Evolutionary conservation across 1,139 yeast genomes (phyloP).

Genomic region (Nadsonia starkeyi-henricii): DNA sequence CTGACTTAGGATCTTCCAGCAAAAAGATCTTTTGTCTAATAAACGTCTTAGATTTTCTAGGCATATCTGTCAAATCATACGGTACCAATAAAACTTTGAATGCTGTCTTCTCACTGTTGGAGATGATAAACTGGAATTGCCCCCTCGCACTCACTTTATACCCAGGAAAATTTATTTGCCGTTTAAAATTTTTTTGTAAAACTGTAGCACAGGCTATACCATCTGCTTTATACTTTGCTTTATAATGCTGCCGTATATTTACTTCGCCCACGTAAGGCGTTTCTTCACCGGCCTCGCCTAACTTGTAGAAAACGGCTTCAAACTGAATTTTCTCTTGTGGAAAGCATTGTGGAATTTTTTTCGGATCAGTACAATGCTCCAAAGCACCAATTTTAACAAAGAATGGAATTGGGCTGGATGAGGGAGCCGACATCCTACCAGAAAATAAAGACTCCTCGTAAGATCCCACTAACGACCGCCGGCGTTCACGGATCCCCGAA

Average conservation of each 20-base stretch:
- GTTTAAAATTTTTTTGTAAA: slow-evolving; percentile 2
- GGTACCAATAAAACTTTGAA: slow-evolving; percentile 26
- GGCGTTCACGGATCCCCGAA: not conserved
- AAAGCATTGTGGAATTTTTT: slow-evolving; percentile 15
- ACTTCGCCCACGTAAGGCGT: slow-evolving; percentile 31
- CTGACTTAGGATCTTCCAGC: slow-evolving; percentile 8
- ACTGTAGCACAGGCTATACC: slow-evolving; percentile 1
- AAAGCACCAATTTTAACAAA: slow-evolving; percentile 20
- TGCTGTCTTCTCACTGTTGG: slow-evolving; percentile 28
- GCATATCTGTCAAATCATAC: slow-evolving; percentile 25
- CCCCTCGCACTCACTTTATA: slow-evolving; percentile 29
- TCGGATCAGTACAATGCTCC: slow-evolving; percentile 11
- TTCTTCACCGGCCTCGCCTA: slow-evolving; percentile 18
- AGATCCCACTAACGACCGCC: slow-evolving; percentile 20
- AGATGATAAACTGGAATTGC: slow-evolving; percentile 28
- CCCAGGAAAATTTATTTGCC: slow-evolving; percentile 23
- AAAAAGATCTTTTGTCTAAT: slow-evolving; percentile 22
- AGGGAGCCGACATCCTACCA: slow-evolving; percentile 23
- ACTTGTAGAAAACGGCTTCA: slow-evolving; percentile 26
- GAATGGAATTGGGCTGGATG: slow-evolving; percentile 21
- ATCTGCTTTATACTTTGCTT: slow-evolving; percentile 17
- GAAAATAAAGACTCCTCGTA: slow-evolving; percentile 24
- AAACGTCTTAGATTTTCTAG: slow-evolving; percentile 20
- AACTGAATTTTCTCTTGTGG: slow-evolving; percentile 20
- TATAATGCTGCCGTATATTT: slow-evolving; percentile 22